A percentile compares a stretch with the other conserved stretches of the same genome.
Evolutionary conservation across 1,139 yeast genomes (phyloP).

Genomic region (Geotrichum europaeum): DNA sequence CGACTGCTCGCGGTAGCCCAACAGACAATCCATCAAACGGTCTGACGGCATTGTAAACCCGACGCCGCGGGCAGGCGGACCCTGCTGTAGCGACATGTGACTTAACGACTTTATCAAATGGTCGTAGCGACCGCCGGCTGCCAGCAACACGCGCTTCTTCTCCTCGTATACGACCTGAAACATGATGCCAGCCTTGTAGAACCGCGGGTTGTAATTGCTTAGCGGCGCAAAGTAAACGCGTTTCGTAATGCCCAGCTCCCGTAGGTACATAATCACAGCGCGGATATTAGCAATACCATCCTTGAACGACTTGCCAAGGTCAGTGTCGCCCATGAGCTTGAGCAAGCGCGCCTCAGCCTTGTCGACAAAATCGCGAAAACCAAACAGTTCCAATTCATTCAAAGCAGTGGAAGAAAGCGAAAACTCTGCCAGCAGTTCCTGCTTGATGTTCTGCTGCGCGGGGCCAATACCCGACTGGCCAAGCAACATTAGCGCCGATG

Average conservation of each 20-base stretch:
- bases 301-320: slow-evolving; percentile 55
- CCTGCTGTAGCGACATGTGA: slow-evolving; percentile 40
- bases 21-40: slow-evolving; percentile 45
- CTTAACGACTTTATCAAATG: slow-evolving; percentile 58
- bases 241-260: slow-evolving; percentile 53
- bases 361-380: slow-evolving; percentile 63
- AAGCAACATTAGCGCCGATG: slow-evolving; percentile 60
- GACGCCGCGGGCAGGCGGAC: slow-evolving; percentile 55
- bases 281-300: slow-evolving; percentile 54
- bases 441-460: slow-evolving; percentile 57
- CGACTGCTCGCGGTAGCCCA: slow-evolving; percentile 33
- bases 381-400: slow-evolving; percentile 74
- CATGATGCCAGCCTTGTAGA: slow-evolving; percentile 77
- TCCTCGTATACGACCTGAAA: slow-evolving; percentile 74
- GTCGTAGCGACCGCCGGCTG: slow-evolving; percentile 94
- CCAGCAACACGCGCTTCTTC: slow-evolving; percentile 47
- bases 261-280: slow-evolving; percentile 50
- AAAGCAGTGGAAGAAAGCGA: slow-evolving; percentile 75
- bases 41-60: slow-evolving; percentile 79
- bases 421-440: slow-evolving; percentile 60
- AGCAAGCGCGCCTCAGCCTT: slow-evolving; percentile 56
- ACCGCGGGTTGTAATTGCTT: slow-evolving; percentile 72
- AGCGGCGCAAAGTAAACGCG: slow-evolving; percentile 58
- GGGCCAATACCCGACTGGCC: slow-evolving; percentile 73
- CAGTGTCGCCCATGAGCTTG: slow-evolving; percentile 71